Evolutionary conservation across 148 eudicot species (phyloP).

Genomic region (Persicaria maculosa): DNA sequence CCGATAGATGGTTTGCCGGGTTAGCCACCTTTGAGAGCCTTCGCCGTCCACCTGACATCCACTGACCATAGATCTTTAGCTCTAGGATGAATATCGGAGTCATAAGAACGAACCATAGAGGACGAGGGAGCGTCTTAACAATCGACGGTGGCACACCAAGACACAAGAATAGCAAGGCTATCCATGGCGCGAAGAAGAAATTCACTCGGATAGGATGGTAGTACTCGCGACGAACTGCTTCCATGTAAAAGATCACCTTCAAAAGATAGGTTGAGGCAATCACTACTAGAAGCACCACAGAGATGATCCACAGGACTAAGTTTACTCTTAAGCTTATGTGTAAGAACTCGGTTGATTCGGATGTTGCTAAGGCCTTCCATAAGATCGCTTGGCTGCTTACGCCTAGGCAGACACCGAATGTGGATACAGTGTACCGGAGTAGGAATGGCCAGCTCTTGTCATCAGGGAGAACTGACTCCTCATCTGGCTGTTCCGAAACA

Average conservation of each 20-base stretch:
- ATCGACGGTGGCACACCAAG: constrained; percentile 62
- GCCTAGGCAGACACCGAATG: constrained; percentile 94
- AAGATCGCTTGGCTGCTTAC: constrained; percentile 80
- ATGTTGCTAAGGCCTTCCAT: constrained; percentile 67
- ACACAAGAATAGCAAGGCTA: constrained; percentile 52
- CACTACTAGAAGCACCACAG: constrained; percentile 32
- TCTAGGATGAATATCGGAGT: constrained; percentile 62
- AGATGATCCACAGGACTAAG: constrained; percentile 56
- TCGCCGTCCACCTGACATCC: constrained; percentile 95
- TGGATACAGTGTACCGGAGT: constrained; percentile 61
- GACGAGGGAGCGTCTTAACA: constrained; percentile 25
- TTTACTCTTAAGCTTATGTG: constrained; percentile 52
- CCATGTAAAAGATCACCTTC: constrained; percentile 69
- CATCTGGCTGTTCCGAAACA: constrained; percentile 45
- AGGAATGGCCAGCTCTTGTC: constrained; percentile 96
- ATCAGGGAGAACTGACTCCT: constrained; percentile 70
- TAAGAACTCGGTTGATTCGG: constrained; percentile 56
- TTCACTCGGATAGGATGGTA: constrained; percentile 83
- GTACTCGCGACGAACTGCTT: constrained; percentile 88
- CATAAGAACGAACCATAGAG: constrained; percentile 83
- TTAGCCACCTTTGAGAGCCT: constrained; percentile 89
- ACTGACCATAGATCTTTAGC: constrained; percentile 88
- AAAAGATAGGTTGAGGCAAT: constrained; percentile 45
- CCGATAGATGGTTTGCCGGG: constrained; percentile 67
- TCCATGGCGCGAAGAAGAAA: constrained; percentile 95